Evolutionary conservation across 352 stramenopile species (phyloP).

Genomic region (Pythium aristosporum): DNA sequence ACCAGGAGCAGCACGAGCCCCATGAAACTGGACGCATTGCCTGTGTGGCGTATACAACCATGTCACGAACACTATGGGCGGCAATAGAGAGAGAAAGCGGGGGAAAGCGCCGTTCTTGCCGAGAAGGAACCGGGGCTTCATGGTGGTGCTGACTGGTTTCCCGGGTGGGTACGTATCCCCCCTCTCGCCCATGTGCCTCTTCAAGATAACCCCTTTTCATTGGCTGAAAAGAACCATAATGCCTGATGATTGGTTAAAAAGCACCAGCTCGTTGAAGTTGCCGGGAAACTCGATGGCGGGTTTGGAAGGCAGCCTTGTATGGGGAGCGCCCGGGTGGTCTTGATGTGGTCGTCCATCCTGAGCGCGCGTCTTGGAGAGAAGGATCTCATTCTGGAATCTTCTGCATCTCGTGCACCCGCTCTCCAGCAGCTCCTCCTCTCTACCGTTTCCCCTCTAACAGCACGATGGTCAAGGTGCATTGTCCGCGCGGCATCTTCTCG

Average conservation of each 20-base stretch:
- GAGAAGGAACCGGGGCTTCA: slow-evolving; percentile 27
- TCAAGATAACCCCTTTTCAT: not conserved
- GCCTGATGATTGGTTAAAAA: slow-evolving; percentile 6
- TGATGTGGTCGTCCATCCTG: no score
- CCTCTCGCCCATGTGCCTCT: not conserved
- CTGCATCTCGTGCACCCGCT: not conserved
- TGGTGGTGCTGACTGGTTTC: slow-evolving; percentile 4
- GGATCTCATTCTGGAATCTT: slow-evolving; percentile 3
- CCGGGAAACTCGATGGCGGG: not conserved
- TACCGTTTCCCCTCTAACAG: not conserved
- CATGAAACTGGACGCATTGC: slow-evolving; percentile 47
- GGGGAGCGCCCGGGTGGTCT: no score
- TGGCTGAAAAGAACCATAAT: slow-evolving; percentile 9
- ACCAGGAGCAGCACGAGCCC: slow-evolving; percentile 50
- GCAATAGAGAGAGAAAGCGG: not conserved
- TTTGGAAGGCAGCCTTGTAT: no score
- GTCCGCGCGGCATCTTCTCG: not conserved
- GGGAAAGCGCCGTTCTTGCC: slow-evolving; percentile 1
- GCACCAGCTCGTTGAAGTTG: slow-evolving; percentile 17
- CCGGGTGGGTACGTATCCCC: not conserved
- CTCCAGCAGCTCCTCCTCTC: not conserved
- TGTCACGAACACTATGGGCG: not conserved
- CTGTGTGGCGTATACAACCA: slow-evolving; percentile 21
- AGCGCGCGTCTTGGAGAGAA: no score
- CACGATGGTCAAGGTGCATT: slow-evolving; percentile 27